Evolutionary conservation across 2,329 filamentous ascomycete species (phyloP).

Genomic region (Epichloe typhina): DNA sequence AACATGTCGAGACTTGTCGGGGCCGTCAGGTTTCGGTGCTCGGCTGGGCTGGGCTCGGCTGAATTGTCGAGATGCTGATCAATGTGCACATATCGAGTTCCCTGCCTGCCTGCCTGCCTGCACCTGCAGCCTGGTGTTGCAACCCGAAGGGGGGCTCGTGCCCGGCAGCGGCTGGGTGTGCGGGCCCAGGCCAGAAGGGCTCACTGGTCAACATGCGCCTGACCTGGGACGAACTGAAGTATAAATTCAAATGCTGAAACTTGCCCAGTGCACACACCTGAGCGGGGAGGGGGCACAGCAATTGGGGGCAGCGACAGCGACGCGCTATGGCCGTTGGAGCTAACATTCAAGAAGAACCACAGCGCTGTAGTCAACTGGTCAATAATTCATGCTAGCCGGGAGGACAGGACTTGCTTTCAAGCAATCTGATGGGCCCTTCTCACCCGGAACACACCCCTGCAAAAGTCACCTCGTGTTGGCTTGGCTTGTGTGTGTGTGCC

Average conservation of each 20-base stretch:
- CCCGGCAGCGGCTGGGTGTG: too few species aligned
- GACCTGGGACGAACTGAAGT: background rate
- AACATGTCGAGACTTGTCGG: too few species aligned
- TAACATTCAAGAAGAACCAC: background rate
- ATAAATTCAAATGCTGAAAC: background rate
- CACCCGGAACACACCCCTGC: constrained; percentile 1
- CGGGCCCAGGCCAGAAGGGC: background rate
- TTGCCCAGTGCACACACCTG: too few species aligned
- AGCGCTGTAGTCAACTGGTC: too few species aligned
- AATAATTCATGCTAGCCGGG: too few species aligned
- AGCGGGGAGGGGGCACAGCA: too few species aligned
- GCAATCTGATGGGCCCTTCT: background rate
- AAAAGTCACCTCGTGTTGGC: background rate
- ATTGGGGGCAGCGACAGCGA: too few species aligned
- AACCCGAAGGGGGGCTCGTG: background rate
- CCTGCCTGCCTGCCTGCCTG: background rate
- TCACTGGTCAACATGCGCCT: background rate
- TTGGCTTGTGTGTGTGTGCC: background rate
- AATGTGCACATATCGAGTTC: background rate
- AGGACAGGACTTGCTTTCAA: background rate
- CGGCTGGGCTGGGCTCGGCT: background rate
- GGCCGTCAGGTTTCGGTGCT: too few species aligned
- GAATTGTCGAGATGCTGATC: background rate
- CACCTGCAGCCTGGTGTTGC: background rate
- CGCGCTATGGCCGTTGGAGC: too few species aligned